Conservation (phyloP, 306 rosid genomes). For the Cucurbita moschata region DNA sequence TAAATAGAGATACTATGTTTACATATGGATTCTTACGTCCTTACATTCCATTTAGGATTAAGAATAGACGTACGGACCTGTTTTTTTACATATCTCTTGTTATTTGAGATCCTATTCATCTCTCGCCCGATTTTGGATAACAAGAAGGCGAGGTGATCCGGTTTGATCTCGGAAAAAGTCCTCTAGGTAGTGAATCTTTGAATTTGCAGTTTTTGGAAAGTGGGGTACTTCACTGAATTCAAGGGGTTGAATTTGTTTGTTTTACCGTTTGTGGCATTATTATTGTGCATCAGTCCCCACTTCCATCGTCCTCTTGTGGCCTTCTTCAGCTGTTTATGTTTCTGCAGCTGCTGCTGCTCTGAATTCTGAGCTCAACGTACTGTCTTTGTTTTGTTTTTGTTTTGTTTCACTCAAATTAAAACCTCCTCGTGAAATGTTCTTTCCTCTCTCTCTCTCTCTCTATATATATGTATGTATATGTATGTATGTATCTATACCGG, state of each 20-base stretch:
- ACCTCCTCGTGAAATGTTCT: background rate
- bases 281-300: background rate
- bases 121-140: too few species aligned
- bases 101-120: background rate
- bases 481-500: too few species aligned
- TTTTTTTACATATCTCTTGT: background rate
- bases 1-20: slow-evolving; percentile 1
- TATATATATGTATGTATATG: too few species aligned
- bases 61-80: background rate
- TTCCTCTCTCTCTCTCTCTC: too few species aligned
- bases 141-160: too few species aligned
- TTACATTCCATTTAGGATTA: slow-evolving; percentile 3
- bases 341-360: background rate
- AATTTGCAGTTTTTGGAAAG: background rate
- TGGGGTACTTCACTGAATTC: background rate
- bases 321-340: background rate
- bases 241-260: background rate
- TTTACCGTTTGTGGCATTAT: background rate
- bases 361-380: background rate
- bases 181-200: background rate
- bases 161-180: too few species aligned
- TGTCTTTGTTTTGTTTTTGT: too few species aligned
- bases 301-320: background rate
- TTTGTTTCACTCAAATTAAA: background rate
- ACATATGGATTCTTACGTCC: background rate